Percentiles rank a stretch among this genome's conserved stretches.
These are phyloP conservation scores for Capillidium heterosporum DNA, from an alignment of 371 early-diverging fungal species.

Conservation along the genomic window DNA sequence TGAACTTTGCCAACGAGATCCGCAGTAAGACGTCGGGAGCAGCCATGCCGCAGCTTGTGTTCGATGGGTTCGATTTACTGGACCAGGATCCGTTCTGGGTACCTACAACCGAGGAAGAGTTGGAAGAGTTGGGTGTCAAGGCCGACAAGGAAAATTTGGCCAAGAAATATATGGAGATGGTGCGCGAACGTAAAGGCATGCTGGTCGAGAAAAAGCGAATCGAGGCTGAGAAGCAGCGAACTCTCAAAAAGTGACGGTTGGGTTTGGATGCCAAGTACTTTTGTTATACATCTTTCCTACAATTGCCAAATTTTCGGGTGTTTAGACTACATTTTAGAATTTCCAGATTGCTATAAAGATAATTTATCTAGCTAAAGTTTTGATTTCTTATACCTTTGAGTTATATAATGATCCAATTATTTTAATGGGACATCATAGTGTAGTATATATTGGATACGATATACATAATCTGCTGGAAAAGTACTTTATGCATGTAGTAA, in stretches of 20 bases:
- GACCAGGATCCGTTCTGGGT: constrained; percentile 97
- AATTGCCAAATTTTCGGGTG: no score
- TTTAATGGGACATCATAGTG: no score
- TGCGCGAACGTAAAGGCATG: constrained; percentile 86
- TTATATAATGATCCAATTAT: no score
- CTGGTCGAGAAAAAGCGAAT: constrained; percentile 80
- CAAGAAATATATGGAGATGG: constrained; percentile 85
- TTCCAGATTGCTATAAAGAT: no score
- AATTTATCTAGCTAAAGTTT: no score
- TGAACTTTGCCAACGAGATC: constrained; percentile 96
- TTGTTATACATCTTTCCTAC: no score
- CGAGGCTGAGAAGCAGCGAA: constrained; percentile 87
- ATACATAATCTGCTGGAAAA: no score
- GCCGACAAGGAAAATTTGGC: constrained; percentile 92
- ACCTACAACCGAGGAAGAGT: constrained; percentile 87
- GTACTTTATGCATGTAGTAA: no score
- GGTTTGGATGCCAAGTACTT: no score
- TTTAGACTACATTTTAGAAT: no score
- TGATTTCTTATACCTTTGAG: no score
- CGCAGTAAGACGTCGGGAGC: constrained; percentile 86
- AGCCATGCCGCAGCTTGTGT: constrained; percentile 86
- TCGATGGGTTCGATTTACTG: constrained; percentile 75
- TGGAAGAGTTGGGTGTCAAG: constrained; percentile 93
- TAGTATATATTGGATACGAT: no score
- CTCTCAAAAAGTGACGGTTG: constrained; percentile 56